Percentiles rank a stretch among this genome's conserved stretches.
Conservation (phyloP, 495 filamentous ascomycete genomes). For the Filosporella fistucella region DNA sequence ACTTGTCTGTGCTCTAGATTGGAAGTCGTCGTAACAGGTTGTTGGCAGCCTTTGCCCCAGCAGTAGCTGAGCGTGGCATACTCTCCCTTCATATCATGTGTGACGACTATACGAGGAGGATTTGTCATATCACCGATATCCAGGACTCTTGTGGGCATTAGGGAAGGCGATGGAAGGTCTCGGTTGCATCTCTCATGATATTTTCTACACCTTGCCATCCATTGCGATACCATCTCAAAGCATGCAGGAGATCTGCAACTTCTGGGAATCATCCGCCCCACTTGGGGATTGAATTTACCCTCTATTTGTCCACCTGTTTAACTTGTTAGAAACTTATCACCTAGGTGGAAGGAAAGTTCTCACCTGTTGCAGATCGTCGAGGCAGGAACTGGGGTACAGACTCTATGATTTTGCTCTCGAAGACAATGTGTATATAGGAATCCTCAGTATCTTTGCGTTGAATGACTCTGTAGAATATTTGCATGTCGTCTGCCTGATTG, state of each 20-base stretch:
- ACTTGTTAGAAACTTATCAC: background rate
- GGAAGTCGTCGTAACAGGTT: background rate
- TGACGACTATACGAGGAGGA: background rate
- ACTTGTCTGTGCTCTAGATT: background rate
- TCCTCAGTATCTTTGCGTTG: background rate
- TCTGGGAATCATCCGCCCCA: background rate
- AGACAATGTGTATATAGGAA: background rate
- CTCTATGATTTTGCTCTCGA: background rate
- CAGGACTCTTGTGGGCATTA: background rate
- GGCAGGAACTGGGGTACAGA: background rate
- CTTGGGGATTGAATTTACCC: background rate
- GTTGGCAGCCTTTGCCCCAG: background rate
- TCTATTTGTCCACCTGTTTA: background rate
- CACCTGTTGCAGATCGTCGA: background rate
- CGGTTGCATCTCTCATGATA: background rate
- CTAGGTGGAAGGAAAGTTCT: background rate
- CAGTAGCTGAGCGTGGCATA: background rate
- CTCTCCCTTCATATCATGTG: background rate
- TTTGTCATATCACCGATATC: background rate
- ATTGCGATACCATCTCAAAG: background rate
- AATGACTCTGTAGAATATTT: background rate
- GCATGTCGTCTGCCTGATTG: background rate
- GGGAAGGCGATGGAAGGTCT: background rate
- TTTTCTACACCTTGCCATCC: background rate
- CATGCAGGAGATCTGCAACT: background rate